These are phyloP conservation scores for Allomyces macrogynus DNA, from an alignment of 192 early-diverging fungal genomes.

Conservation along the genomic window DNA sequence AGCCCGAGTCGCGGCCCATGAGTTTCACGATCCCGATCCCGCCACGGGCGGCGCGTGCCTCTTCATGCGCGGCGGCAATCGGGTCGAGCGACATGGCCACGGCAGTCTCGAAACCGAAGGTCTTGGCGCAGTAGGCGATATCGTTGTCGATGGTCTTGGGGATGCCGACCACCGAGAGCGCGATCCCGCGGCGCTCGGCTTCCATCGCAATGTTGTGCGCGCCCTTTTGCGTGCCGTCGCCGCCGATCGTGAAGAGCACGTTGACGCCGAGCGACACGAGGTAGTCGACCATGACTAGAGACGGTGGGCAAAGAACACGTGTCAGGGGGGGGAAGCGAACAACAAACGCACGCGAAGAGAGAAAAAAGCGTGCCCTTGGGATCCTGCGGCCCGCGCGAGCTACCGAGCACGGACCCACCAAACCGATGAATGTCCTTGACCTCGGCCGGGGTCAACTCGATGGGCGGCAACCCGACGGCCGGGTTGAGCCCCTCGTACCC, in stretches of 20 bases:
- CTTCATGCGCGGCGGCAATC: constrained; percentile 14
- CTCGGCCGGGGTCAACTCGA: constrained; percentile 6
- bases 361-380: neutral
- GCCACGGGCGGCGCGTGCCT: constrained; percentile 7
- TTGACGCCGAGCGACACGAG: constrained; percentile 6
- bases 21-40: constrained; percentile 17
- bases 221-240: constrained; percentile 16
- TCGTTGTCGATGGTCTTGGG: constrained; percentile 19
- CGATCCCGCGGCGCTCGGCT: constrained; percentile 3
- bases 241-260: constrained; percentile 15
- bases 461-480: neutral
- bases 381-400: constrained; percentile 10
- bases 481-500: constrained; percentile 10
- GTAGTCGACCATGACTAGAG: constrained; percentile 10
- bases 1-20: constrained; percentile 17
- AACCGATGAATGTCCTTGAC: constrained; percentile 12
- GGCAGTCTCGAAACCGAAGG: constrained; percentile 17
- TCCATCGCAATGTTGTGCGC: constrained; percentile 9
- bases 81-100: constrained; percentile 11
- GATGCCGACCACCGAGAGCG: constrained; percentile 13
- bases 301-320: neutral
- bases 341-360: neutral
- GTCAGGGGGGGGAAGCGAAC: neutral
- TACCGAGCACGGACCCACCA: constrained; percentile 8
- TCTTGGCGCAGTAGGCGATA: constrained; percentile 11